Conservation (phyloP, 2,329 filamentous ascomycete species). For the Eurotiales sp. region DNA sequence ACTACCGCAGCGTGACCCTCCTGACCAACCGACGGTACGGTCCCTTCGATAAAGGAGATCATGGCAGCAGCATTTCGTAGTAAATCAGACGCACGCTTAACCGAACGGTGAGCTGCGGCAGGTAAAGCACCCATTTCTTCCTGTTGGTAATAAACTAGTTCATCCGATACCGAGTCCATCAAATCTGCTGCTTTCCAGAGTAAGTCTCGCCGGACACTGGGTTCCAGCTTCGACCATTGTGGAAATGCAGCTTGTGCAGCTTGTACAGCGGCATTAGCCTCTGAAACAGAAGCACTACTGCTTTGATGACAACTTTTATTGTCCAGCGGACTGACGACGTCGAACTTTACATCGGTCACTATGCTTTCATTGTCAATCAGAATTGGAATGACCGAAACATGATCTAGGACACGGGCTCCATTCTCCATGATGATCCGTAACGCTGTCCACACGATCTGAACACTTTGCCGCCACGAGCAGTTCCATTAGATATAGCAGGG, state of each 20-base stretch:
- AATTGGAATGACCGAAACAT: neutral
- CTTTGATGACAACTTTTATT: neutral
- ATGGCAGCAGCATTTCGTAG: neutral
- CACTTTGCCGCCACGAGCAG: too few species aligned
- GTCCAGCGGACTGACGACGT: neutral
- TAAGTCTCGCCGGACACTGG: neutral
- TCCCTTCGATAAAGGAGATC: too few species aligned
- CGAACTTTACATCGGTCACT: neutral
- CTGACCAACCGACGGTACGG: too few species aligned
- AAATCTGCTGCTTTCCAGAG: neutral
- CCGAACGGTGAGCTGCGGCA: neutral
- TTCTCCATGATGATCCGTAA: neutral
- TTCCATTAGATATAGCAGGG: too few species aligned
- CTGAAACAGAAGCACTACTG: neutral
- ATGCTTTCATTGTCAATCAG: neutral
- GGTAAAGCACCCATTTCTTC: neutral
- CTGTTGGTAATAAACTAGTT: neutral
- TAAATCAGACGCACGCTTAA: neutral
- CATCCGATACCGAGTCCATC: neutral
- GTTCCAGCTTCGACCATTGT: neutral
- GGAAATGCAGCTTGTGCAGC: neutral
- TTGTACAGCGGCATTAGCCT: neutral
- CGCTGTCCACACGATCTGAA: neutral
- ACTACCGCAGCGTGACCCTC: too few species aligned
- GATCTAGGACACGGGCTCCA: neutral